Conservation (phyloP, 805 yeast genomes). For the Ogataea methylovora region DNA sequence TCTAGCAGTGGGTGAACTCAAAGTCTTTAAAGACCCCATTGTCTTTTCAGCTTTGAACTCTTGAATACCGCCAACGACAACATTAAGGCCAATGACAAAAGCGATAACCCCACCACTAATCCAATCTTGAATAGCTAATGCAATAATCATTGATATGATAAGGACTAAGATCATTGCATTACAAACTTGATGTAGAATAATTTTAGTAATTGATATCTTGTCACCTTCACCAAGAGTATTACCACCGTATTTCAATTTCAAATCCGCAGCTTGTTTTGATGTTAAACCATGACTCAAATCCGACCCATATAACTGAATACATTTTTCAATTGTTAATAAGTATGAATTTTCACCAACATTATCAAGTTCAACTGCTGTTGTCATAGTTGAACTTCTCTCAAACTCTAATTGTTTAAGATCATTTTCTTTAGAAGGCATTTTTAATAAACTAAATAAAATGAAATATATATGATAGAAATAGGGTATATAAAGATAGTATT, state of each 20-base stretch:
- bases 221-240: slow-evolving; percentile 57
- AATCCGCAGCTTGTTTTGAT: slow-evolving; percentile 21
- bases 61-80: slow-evolving; percentile 60
- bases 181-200: slow-evolving; percentile 58
- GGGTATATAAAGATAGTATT: too few relatives aligned
- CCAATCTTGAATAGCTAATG: slow-evolving; percentile 70
- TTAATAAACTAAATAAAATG: too few relatives aligned
- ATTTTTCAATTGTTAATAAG: slow-evolving; percentile 12
- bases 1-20: slow-evolving; percentile 65
- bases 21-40: slow-evolving; percentile 62
- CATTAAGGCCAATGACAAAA: slow-evolving; percentile 56
- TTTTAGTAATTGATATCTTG: slow-evolving; percentile 44
- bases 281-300: slow-evolving; percentile 42
- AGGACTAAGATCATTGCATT: slow-evolving; percentile 77
- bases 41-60: slow-evolving; percentile 72
- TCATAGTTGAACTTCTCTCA: too few relatives aligned
- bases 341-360: slow-evolving; percentile 6
- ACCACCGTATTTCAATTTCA: slow-evolving; percentile 37
- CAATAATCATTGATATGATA: slow-evolving; percentile 60
- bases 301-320: slow-evolving; percentile 23
- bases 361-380: not conserved
- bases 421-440: too few relatives aligned
- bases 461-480: too few relatives aligned
- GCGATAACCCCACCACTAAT: slow-evolving; percentile 78
- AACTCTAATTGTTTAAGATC: too few relatives aligned